These are phyloP conservation scores for Helotiales sp. DNA, from an alignment of 2,329 filamentous ascomycete genomes.

Conservation along the genomic window DNA sequence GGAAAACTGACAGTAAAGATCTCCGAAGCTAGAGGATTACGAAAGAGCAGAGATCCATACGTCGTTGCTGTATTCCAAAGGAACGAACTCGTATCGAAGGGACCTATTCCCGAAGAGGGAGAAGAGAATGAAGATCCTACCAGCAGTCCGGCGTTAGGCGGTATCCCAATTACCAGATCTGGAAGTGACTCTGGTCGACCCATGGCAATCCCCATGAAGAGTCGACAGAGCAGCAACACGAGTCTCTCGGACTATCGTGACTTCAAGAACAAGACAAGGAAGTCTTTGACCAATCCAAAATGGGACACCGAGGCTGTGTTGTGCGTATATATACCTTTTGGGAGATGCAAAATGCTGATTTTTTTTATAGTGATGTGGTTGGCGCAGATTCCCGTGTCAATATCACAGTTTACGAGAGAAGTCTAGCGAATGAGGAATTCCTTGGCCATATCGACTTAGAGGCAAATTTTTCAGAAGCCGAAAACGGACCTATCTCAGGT, in stretches of 20 bases:
- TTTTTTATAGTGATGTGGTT: conserved; percentile 74
- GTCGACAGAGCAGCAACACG: conserved; percentile 93
- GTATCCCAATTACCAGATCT: conserved; percentile 64
- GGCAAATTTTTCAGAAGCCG: conserved; percentile 63
- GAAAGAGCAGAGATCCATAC: conserved; percentile 85
- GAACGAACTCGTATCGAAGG: conserved; percentile 92
- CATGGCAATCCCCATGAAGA: conserved; percentile 94
- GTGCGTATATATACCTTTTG: conserved; percentile 55
- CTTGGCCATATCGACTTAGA: conserved; percentile 86
- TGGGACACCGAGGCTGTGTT: conserved; percentile 97
- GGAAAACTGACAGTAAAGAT: conserved; percentile 92
- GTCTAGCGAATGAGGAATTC: conserved; percentile 81
- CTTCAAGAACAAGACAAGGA: conserved; percentile 55
- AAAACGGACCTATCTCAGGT: conserved; percentile 71
- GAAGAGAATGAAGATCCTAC: conserved; percentile 61
- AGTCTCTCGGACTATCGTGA: conserved; percentile 69
- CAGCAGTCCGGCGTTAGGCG: conserved; percentile 54
- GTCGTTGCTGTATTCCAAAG: conserved; percentile 96
- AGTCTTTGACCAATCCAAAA: conserved; percentile 75
- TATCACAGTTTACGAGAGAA: conserved; percentile 87
- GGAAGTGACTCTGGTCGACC: conserved; percentile 80
- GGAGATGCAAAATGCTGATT: conserved; percentile 15
- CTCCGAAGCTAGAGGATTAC: conserved; percentile 77
- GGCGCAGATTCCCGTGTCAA: conserved; percentile 88
- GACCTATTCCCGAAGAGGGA: conserved; percentile 64